These are phyloP conservation scores for Massospora cicadina DNA, from an alignment of 371 early-diverging fungal genomes.

Conservation along the genomic window DNA sequence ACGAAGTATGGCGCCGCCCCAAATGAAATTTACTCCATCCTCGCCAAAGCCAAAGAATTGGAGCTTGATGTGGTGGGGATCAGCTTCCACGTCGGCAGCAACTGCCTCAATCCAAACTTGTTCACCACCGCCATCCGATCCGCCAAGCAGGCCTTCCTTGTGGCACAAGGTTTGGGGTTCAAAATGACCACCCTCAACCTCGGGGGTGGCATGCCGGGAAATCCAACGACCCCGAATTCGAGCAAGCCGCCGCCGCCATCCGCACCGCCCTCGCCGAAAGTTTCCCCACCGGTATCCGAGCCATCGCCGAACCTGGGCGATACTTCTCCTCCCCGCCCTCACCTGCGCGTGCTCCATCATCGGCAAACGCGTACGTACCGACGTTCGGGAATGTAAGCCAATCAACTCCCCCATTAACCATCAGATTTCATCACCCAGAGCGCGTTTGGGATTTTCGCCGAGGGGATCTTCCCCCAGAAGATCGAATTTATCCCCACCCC, in stretches of 20 bases:
- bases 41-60: background rate
- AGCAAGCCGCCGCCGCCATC: background rate
- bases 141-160: background rate
- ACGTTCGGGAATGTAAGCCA: background rate
- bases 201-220: background rate
- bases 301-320: background rate
- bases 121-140: background rate
- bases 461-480: background rate
- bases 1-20: background rate
- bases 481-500: background rate
- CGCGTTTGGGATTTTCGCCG: background rate
- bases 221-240: background rate
- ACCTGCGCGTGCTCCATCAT: background rate
- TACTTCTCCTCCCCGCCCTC: background rate
- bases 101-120: background rate
- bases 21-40: background rate
- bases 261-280: background rate
- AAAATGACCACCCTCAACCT: background rate
- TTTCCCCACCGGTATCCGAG: background rate
- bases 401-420: too few species aligned
- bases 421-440: background rate
- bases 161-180: background rate
- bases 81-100: background rate
- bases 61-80: background rate
- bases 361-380: background rate